These are phyloP conservation scores for Botrytis porri DNA, from an alignment of 2,329 filamentous ascomycete genomes.

Conservation along the genomic window DNA sequence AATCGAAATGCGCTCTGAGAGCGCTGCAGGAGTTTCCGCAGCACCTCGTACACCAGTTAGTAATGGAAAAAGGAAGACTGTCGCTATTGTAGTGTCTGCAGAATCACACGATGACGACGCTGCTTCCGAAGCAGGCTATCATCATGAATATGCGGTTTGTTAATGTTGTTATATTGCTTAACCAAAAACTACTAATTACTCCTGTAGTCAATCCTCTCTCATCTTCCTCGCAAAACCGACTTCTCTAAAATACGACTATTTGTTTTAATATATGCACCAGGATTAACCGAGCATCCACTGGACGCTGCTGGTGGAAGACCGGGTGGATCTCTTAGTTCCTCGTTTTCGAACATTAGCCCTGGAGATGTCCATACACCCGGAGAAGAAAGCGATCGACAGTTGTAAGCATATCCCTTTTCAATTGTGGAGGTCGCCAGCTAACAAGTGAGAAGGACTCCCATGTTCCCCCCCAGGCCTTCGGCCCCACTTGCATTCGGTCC, in stretches of 20 bases:
- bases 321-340: conserved; percentile 69
- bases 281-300: conserved; percentile 63
- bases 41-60: conserved; percentile 25
- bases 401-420: conserved; percentile 43
- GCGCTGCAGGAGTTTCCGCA: conserved; percentile 32
- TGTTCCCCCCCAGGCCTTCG: conserved; percentile 39
- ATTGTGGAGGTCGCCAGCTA: conserved; percentile 1
- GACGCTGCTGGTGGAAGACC: conserved; percentile 54
- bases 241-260: conserved; percentile 74
- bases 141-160: conserved; percentile 81
- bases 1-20: conserved; percentile 32
- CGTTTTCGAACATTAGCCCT: conserved; percentile 81
- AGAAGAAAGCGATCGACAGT: conserved; percentile 58
- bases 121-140: conserved; percentile 58
- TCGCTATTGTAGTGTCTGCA: conserved; percentile 86
- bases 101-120: conserved; percentile 60
- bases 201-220: conserved; percentile 77
- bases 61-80: conserved; percentile 60
- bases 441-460: conserved; percentile 1
- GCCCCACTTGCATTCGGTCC: conserved; percentile 66
- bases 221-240: conserved; percentile 77
- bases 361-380: conserved; percentile 67
- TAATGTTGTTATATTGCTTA: not conserved
- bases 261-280: conserved; percentile 84
- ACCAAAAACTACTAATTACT: conserved; percentile 21